A percentile compares a stretch with the other conserved stretches of the same genome.
Conservation (phyloP, 2,329 filamentous ascomycete genomes). For the Stachybotrys chartarum region DNA sequence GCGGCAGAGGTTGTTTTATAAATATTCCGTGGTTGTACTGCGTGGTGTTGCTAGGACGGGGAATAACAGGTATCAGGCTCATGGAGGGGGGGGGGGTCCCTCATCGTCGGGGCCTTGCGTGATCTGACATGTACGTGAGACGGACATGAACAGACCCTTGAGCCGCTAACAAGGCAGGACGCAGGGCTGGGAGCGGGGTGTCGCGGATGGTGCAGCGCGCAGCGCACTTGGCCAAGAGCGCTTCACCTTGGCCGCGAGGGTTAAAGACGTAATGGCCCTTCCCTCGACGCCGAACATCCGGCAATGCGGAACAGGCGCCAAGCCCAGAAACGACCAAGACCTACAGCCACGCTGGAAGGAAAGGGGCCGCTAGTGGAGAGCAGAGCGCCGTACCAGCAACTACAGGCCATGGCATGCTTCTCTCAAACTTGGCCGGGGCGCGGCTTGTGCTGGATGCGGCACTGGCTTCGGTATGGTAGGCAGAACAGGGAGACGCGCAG, state of each 20-base stretch:
- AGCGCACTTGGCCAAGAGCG: neutral
- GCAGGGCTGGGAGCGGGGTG: neutral
- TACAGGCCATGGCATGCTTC: neutral
- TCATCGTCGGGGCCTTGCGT: neutral
- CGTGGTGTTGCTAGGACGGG: neutral
- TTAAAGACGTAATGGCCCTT: neutral
- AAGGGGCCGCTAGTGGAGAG: neutral
- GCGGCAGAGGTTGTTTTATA: neutral
- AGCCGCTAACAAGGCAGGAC: neutral
- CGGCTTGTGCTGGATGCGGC: too few species aligned
- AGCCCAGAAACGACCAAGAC: neutral
- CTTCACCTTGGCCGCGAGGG: neutral
- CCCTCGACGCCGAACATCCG: neutral
- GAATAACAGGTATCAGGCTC: neutral
- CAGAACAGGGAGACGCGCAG: too few species aligned
- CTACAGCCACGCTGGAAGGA: neutral
- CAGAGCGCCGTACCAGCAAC: neutral
- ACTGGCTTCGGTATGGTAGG: too few species aligned
- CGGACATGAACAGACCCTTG: neutral
- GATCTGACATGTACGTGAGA: neutral
- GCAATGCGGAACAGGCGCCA: neutral
- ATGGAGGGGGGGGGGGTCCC: neutral
- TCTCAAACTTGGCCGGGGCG: too few species aligned
- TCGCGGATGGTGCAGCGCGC: neutral
- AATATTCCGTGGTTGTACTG: neutral